Evolutionary conservation across 2,329 filamentous ascomycete genomes (phyloP).

Genomic region (Xylaria sp.): DNA sequence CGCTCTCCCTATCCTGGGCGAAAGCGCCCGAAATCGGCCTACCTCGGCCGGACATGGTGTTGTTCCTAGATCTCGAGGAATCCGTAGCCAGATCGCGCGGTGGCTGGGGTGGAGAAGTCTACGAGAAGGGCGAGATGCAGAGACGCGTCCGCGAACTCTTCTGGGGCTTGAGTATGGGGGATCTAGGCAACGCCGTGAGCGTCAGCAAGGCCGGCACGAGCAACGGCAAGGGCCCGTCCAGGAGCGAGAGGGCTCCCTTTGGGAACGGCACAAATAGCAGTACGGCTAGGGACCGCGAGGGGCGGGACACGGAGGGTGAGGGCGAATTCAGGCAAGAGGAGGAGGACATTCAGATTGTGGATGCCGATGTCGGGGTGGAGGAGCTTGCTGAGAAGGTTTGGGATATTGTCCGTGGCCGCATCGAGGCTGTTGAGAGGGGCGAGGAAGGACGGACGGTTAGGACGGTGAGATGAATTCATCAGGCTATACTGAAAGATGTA

Average conservation of each 20-base stretch:
- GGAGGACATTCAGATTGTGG: constrained; percentile 65
- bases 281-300: constrained; percentile 27
- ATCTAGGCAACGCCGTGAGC: constrained; percentile 51
- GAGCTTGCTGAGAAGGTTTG: constrained; percentile 68
- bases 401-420: constrained; percentile 59
- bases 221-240: constrained; percentile 29
- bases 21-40: constrained; percentile 86
- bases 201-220: constrained; percentile 17
- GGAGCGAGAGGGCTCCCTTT: constrained; percentile 23
- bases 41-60: constrained; percentile 84
- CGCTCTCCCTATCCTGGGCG: constrained; percentile 80
- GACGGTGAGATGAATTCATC: constrained; percentile 52
- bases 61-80: constrained; percentile 86
- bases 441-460: constrained; percentile 60
- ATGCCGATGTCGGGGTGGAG: constrained; percentile 65
- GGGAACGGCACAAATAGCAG: constrained; percentile 35
- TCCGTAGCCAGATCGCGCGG: constrained; percentile 78
- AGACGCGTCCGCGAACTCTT: constrained; percentile 80
- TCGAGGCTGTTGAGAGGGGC: constrained; percentile 63
- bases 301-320: constrained; percentile 27
- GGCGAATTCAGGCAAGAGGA: constrained; percentile 60
- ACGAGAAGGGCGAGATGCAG: constrained; percentile 88
- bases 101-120: constrained; percentile 90
- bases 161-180: constrained; percentile 63
- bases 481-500: neutral